Conservation (phyloP, 2,329 filamentous ascomycete genomes). For the Penicillium sumatraense region DNA sequence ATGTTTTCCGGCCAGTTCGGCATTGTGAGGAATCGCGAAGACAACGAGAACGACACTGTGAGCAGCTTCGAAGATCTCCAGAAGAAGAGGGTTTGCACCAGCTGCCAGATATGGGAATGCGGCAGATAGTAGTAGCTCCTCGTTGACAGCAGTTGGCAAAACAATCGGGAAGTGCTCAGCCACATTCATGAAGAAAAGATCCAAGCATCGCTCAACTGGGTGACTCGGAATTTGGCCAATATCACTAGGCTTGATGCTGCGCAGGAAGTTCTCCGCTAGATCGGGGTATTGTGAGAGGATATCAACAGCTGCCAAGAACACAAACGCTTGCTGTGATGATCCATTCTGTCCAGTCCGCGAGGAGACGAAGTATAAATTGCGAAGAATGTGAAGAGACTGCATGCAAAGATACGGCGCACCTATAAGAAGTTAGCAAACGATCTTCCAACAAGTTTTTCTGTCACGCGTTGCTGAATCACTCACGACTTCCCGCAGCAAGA, state of each 20-base stretch:
- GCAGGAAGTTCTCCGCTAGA: slow-evolving; percentile 69
- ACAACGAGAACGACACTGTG: slow-evolving; percentile 82
- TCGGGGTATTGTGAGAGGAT: slow-evolving; percentile 73
- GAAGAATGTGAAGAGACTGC: slow-evolving; percentile 73
- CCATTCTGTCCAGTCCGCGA: slow-evolving; percentile 71
- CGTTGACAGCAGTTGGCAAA: slow-evolving; percentile 68
- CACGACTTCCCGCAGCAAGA: slow-evolving; percentile 59
- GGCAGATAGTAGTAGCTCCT: slow-evolving; percentile 73
- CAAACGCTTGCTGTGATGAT: slow-evolving; percentile 85
- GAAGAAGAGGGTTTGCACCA: slow-evolving; percentile 60
- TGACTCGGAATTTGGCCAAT: slow-evolving; percentile 63
- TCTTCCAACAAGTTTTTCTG: no score
- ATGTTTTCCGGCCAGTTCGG: slow-evolving; percentile 69
- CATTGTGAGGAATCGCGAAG: slow-evolving; percentile 78
- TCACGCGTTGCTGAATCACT: slow-evolving; percentile 22
- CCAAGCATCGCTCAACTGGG: slow-evolving; percentile 72
- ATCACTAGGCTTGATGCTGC: slow-evolving; percentile 62
- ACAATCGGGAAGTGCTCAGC: slow-evolving; percentile 80
- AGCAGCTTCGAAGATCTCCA: slow-evolving; percentile 83
- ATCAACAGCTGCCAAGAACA: slow-evolving; percentile 81
- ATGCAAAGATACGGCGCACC: slow-evolving; percentile 69
- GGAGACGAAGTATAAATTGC: slow-evolving; percentile 81
- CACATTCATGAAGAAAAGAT: slow-evolving; percentile 85
- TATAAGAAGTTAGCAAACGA: slow-evolving; percentile 13
- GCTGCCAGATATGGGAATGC: slow-evolving; percentile 73